Evolutionary conservation across 345 rosid genomes (phyloP).

Genomic region (Trapa bicornis): DNA sequence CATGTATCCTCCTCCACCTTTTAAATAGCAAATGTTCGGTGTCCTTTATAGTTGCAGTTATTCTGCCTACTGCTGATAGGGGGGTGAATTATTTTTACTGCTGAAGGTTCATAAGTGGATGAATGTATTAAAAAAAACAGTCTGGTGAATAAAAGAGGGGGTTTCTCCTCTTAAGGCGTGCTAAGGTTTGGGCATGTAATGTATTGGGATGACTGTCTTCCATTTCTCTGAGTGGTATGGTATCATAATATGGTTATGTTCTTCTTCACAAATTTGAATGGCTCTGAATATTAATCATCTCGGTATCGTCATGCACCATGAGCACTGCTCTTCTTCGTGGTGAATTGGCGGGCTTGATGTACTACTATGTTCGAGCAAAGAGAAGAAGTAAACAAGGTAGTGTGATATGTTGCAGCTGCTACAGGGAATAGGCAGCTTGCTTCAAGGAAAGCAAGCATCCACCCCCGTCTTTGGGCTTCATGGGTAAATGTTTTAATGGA

Average conservation of each 20-base stretch:
- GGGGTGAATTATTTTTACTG: neutral
- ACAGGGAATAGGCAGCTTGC: too few species aligned
- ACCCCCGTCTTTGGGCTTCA: too few species aligned
- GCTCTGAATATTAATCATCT: neutral
- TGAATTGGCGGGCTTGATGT: too few species aligned
- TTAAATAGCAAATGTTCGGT: neutral
- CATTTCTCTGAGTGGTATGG: neutral
- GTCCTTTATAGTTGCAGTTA: neutral
- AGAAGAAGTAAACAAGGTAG: neutral
- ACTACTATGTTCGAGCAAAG: neutral
- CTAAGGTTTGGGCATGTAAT: neutral
- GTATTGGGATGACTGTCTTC: neutral
- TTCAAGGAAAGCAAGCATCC: too few species aligned
- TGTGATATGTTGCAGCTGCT: too few species aligned
- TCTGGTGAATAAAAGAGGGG: neutral
- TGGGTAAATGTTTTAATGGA: too few species aligned
- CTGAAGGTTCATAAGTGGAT: neutral
- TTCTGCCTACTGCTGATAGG: neutral
- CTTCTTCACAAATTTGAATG: too few species aligned
- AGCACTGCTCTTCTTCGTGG: neutral
- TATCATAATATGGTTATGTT: neutral
- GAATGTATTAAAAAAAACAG: neutral
- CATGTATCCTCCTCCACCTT: neutral
- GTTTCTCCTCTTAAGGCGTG: neutral
- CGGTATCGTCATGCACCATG: neutral